phyloP scores from a whole-genome alignment of 148 eudicot genomes.

The Talinum fruticosum region DNA sequence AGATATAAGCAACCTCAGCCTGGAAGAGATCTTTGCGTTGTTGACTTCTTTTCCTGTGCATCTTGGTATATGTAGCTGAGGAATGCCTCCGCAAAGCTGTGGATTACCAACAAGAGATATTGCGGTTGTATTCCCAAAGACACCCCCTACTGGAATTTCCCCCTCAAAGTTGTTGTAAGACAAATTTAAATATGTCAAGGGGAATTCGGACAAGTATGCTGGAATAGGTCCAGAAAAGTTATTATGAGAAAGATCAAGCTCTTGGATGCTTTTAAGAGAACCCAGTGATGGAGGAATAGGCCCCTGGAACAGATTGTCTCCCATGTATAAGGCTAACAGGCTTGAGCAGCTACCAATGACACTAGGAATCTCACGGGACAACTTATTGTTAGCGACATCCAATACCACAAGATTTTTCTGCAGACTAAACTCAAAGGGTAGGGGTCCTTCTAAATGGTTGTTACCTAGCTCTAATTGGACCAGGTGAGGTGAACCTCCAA shows the following conservation, averaged over 20 bases:
- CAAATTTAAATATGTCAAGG: not conserved
- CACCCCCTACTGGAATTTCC: too few relatives aligned
- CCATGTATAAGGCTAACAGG: constrained; percentile 19
- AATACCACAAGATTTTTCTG: constrained; percentile 25
- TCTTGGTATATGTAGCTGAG: constrained; percentile 25
- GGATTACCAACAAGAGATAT: too few relatives aligned
- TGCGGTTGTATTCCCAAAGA: too few relatives aligned
- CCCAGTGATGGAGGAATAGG: constrained; percentile 24
- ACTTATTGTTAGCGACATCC: constrained; percentile 29
- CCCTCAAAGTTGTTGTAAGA: too few relatives aligned
- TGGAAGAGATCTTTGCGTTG: not conserved
- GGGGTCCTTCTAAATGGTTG: constrained; percentile 7
- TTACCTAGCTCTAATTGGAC: too few relatives aligned
- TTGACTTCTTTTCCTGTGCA: constrained; percentile 14
- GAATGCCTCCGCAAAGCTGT: constrained; percentile 37
- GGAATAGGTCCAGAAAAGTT: constrained; percentile 30
- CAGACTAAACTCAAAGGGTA: constrained; percentile 28
- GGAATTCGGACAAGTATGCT: constrained; percentile 12
- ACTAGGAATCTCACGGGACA: constrained; percentile 36
- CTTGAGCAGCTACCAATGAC: constrained; percentile 27
- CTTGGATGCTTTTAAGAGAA: constrained; percentile 6
- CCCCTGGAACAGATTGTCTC: constrained; percentile 29
- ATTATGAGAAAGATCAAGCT: not conserved
- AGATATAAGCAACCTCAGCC: not conserved
- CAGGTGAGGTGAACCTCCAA: too few relatives aligned